Conservation (phyloP, 1,284 basidiomycete species). For the Pisolithus thermaeus region DNA sequence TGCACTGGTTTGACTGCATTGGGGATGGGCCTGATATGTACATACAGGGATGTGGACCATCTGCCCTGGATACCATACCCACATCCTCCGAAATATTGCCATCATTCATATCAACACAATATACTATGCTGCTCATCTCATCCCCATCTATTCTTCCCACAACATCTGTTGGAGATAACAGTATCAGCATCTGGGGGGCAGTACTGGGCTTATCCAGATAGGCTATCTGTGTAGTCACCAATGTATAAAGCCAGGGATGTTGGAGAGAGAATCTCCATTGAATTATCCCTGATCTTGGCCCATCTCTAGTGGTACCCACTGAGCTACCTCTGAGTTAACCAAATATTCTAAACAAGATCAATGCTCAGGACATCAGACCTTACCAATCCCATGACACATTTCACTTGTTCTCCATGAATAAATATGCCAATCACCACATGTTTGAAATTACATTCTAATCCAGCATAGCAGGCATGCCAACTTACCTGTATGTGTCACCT, state of each 20-base stretch:
- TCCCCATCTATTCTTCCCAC: constrained; percentile 5
- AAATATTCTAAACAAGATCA: too few species aligned
- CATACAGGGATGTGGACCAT: constrained; percentile 11
- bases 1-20: constrained; percentile 1
- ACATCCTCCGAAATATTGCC: not conserved
- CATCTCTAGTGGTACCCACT: too few species aligned
- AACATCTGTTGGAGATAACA: too few species aligned
- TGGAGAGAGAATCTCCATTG: too few species aligned
- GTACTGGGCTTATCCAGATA: too few species aligned
- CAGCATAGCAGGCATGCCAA: not conserved
- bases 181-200: too few species aligned
- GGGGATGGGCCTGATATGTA: not conserved
- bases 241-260: too few species aligned
- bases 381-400: constrained; percentile 1
- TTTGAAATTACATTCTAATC: constrained; percentile 1
- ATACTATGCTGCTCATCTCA: constrained; percentile 8
- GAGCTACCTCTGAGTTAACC: too few species aligned
- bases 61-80: too few species aligned
- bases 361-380: not conserved
- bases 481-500: not conserved
- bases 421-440: constrained; percentile 1
- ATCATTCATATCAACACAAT: constrained; percentile 9
- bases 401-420: constrained; percentile 1
- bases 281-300: too few species aligned
- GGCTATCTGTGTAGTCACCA: too few species aligned